A percentile compares a stretch with the other conserved stretches of the same genome.
These are phyloP conservation scores for Fusarium sp. DNA, from an alignment of 2,329 filamentous ascomycete species.

Conservation along the genomic window DNA sequence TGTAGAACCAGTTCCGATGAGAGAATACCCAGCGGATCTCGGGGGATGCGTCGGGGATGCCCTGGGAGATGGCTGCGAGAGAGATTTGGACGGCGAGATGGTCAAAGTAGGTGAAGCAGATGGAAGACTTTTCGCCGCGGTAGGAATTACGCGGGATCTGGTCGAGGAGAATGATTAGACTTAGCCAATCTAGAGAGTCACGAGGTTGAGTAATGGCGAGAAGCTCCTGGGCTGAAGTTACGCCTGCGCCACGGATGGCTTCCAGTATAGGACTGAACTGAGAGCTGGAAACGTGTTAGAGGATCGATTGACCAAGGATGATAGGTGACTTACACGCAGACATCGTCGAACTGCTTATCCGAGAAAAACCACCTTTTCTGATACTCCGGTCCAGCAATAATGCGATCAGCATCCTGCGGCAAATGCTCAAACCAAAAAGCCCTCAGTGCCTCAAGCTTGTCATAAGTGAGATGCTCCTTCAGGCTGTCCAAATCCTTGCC, in stretches of 20 bases:
- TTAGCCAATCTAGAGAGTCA: constrained; percentile 56
- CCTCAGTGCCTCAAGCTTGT: constrained; percentile 48
- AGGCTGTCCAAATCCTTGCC: constrained; percentile 14
- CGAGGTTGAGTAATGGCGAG: constrained; percentile 45
- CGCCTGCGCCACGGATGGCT: constrained; percentile 45
- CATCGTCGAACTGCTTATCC: constrained; percentile 50
- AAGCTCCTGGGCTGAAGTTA: constrained; percentile 48
- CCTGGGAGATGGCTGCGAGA: constrained; percentile 49
- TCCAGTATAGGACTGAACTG: constrained; percentile 51
- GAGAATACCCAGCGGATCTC: constrained; percentile 51
- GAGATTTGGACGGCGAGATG: constrained; percentile 62
- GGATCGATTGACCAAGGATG: rapidly evolving
- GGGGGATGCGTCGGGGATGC: constrained; percentile 46
- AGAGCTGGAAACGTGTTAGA: constrained; percentile 33
- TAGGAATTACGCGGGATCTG: constrained; percentile 73
- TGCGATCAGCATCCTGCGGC: constrained; percentile 39
- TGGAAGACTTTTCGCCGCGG: constrained; percentile 58
- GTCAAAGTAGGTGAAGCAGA: constrained; percentile 68
- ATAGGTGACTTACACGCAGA: constrained; percentile 49
- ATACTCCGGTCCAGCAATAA: constrained; percentile 45
- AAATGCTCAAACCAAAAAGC: constrained; percentile 56
- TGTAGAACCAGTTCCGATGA: constrained; percentile 67
- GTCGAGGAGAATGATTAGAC: constrained; percentile 68
- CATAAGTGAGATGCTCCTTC: constrained; percentile 43
- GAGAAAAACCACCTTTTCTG: constrained; percentile 52